Conservation (phyloP, 108 stramenopile species). For the Nitzschia putrida region DNA sequence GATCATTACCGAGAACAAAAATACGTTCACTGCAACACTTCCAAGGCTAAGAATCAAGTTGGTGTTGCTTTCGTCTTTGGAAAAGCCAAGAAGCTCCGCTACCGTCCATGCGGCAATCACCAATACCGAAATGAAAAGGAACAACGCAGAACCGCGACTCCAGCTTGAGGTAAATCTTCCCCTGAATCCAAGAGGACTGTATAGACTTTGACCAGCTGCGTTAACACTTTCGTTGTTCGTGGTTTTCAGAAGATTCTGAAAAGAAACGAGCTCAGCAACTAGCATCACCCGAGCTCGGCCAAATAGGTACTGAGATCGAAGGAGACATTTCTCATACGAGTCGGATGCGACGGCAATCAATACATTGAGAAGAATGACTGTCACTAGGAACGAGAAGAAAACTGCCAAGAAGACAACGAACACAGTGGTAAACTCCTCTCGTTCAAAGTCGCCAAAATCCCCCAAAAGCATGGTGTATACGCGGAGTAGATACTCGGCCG, state of each 20-base stretch:
- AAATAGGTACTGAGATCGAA: conserved; percentile 50
- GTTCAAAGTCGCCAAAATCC: conserved; percentile 45
- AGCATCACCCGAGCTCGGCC: conserved; percentile 57
- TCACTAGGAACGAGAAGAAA: conserved; percentile 49
- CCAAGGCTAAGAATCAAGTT: conserved; percentile 38
- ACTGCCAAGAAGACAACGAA: conserved; percentile 50
- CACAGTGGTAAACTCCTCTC: conserved; percentile 36
- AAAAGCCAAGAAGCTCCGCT: conserved; percentile 44
- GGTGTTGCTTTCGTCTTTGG: conserved; percentile 27
- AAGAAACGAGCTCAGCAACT: conserved; percentile 63
- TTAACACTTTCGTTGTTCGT: not conserved
- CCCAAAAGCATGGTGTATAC: conserved; percentile 57
- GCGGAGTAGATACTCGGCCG: conserved; percentile 52
- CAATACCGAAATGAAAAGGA: conserved; percentile 44
- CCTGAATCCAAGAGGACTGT: conserved; percentile 33
- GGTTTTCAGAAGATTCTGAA: conserved; percentile 49
- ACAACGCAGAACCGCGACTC: conserved; percentile 49
- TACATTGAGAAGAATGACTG: conserved; percentile 64
- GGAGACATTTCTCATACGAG: conserved; percentile 60
- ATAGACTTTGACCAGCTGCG: conserved; percentile 4
- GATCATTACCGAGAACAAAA: conserved; percentile 44
- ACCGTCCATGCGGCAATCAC: conserved; percentile 50
- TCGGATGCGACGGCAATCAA: conserved; percentile 80
- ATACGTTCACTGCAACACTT: conserved; percentile 49
- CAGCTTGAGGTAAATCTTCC: conserved; percentile 20